phyloP scores from a whole-genome alignment of 768 basidiomycete genomes.

The Lactarius indigo region DNA sequence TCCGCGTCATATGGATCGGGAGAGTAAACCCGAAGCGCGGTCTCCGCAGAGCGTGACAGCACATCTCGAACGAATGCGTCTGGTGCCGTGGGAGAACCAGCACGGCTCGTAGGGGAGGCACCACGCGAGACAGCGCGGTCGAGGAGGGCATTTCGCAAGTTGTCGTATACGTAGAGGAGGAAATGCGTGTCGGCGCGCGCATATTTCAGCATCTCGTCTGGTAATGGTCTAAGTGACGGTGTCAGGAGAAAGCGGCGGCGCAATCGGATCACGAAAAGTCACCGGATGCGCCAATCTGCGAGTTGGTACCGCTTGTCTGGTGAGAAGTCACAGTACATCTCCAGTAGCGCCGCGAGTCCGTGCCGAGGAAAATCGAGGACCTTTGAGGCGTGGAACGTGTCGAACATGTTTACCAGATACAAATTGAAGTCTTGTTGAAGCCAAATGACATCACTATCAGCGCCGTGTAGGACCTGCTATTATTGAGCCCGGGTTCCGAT shows the following conservation, averaged over 20 bases:
- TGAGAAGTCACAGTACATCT: conserved; percentile 84
- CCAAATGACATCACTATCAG: conserved; percentile 93
- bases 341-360: conserved; percentile 78
- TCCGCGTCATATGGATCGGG: conserved; percentile 66
- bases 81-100: conserved; percentile 19
- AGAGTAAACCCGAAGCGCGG: conserved; percentile 67
- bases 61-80: conserved; percentile 55
- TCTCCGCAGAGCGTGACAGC: conserved; percentile 70
- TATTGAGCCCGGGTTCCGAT: background rate
- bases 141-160: conserved; percentile 83
- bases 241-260: background rate
- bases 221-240: conserved; percentile 56
- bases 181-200: conserved; percentile 97
- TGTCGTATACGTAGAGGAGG: conserved; percentile 88
- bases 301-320: conserved; percentile 96
- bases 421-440: conserved; percentile 93
- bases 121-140: conserved; percentile 51
- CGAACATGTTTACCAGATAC: conserved; percentile 94
- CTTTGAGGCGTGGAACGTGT: conserved; percentile 93
- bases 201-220: conserved; percentile 85
- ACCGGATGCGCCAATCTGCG: conserved; percentile 96
- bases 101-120: conserved; percentile 27
- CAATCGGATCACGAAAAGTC: conserved; percentile 22
- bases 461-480: conserved; percentile 85
- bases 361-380: conserved; percentile 81